phyloP scores from a whole-genome alignment of 345 rosid species.

The Camelina sativa region DNA sequence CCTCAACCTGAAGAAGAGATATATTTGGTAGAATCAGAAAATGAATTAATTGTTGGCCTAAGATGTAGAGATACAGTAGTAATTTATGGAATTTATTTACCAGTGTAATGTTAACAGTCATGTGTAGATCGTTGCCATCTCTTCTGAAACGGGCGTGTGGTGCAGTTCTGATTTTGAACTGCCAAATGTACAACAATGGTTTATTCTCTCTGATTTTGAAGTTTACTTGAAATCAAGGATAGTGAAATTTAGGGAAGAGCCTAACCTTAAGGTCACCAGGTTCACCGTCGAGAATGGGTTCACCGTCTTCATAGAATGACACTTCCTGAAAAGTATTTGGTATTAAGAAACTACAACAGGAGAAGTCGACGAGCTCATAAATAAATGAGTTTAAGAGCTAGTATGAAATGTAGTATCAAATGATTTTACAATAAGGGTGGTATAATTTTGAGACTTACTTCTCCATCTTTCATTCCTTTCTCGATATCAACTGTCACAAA shows the following conservation, averaged over 20 bases:
- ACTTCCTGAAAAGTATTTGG: constrained; percentile 64
- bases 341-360: constrained; percentile 5
- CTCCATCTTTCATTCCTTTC: constrained; percentile 99
- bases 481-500: constrained; percentile 95
- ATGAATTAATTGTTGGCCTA: constrained; percentile 1
- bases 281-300: constrained; percentile 92
- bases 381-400: neutral
- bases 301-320: constrained; percentile 95
- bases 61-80: neutral
- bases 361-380: constrained; percentile 8
- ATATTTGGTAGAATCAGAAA: neutral
- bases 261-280: constrained; percentile 96
- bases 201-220: neutral
- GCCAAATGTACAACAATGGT: constrained; percentile 32
- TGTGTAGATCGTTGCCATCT: constrained; percentile 88
- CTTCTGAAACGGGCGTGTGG: constrained; percentile 81
- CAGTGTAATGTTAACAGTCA: constrained; percentile 85
- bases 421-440: neutral
- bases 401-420: neutral
- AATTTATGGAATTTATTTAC: constrained; percentile 44
- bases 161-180: constrained; percentile 93
- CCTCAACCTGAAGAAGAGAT: constrained; percentile 69
- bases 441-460: constrained; percentile 57
- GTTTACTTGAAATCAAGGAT: neutral
- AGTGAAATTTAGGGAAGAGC: constrained; percentile 18